These are phyloP conservation scores for Boletus huronensis DNA, from an alignment of 768 basidiomycete genomes.

Conservation along the genomic window DNA sequence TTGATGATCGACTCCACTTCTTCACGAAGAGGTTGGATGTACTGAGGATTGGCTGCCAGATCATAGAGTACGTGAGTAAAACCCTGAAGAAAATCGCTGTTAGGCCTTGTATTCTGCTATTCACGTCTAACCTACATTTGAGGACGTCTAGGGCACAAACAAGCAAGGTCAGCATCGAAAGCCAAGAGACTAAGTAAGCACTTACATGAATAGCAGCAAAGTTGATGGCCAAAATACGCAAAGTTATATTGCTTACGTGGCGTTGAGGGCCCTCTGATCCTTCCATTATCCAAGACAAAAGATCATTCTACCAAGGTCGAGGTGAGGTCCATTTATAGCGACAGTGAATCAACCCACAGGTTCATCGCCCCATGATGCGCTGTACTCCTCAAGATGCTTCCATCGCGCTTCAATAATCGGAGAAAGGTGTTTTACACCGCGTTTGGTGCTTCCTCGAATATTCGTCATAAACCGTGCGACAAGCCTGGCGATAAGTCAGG, in stretches of 20 bases:
- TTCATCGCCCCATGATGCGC: background rate
- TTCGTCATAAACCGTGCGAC: background rate
- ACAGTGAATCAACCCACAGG: background rate
- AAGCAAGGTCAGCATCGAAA: background rate
- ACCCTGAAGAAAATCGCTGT: background rate
- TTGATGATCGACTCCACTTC: conserved; percentile 12
- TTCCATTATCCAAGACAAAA: conserved; percentile 35
- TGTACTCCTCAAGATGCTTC: background rate
- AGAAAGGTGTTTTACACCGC: conserved; percentile 15
- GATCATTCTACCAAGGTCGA: conserved; percentile 25
- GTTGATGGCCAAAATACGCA: conserved; percentile 13
- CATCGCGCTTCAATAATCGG: conserved; percentile 23
- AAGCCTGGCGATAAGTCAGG: background rate
- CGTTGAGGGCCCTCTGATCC: conserved; percentile 15
- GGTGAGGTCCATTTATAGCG: background rate
- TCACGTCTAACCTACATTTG: conserved; percentile 1
- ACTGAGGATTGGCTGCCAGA: conserved; percentile 8
- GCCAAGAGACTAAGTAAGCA: accelerated
- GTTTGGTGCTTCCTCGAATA: conserved; percentile 5
- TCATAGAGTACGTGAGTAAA: conserved; percentile 9
- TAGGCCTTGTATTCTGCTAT: background rate
- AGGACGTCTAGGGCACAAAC: conserved; percentile 1
- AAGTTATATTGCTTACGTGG: conserved; percentile 20
- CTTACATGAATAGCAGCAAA: conserved; percentile 25
- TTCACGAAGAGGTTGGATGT: conserved; percentile 12